Evolutionary conservation across 495 filamentous ascomycete genomes (phyloP), one percentile per base, ranked within the genome.

Genomic region (Tuber aestivum): DNA sequence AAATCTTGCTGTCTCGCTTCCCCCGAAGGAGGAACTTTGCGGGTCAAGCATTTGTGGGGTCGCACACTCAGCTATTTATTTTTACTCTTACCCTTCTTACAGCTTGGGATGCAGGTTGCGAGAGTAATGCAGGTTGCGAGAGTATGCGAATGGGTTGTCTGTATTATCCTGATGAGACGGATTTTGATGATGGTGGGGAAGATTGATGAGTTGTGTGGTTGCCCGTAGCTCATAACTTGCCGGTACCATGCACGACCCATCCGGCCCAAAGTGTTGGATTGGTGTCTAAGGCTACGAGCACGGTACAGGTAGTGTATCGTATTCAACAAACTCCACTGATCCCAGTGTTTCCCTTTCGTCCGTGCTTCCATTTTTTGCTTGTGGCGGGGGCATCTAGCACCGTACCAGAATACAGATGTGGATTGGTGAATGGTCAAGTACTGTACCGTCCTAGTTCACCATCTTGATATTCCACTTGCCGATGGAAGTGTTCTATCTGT

Each of bases 1-100:
- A 72, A 72, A 75, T 70, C 74, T 78, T 78, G 73, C 77, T 83
- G 83, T 82, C 80, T 80, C 76, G 86, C 85, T 82, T 78, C 87
- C 86, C 86, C 83, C 80, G 85, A 84, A 84, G 83, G 85, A 84
- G 84, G 83, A 82, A 61, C 79, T 82, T 68, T 77, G 83, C 80
- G 72, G 79, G 79, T 61, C 75, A 72, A 70, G 74, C 73, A 48
- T 78, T 76, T 74, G 45, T 70, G 70, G 69, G 75, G 70, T 71
- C 68, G 48, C 77, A 80, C 72, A 76, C 42, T 70, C 65, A 40
- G 44, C 61, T 71, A 41, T 42, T 75, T 20, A 61, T 65, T 35
- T 32, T 35, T 35, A 35, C 10, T 65, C 32, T 35, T 65, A 2
- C 14, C 16, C 56, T 65, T 35, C 12, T 14, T 65, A 65, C 56